Evolutionary conservation across 352 stramenopile species (phyloP), one percentile per base, ranked within the genome.

Genomic region (Peronospora farinosa): DNA sequence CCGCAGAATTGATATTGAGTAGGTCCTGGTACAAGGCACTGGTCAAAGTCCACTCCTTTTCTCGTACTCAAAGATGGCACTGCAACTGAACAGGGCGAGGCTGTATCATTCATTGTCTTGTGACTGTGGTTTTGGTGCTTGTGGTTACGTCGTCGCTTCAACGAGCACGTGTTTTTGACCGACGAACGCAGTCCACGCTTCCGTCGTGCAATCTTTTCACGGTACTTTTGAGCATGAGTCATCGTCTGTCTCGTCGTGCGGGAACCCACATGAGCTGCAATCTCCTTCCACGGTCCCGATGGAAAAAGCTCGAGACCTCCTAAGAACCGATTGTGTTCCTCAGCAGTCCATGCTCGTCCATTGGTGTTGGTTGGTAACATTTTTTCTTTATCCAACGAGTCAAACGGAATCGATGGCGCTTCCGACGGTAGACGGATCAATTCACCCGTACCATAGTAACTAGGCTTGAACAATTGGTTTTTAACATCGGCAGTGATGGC

Each of bases 251-350:
- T 48, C 3, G 88, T 79, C 1, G 75, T 85, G 35, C 75, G 67
- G 0, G 72, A 81, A 23, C 69, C 60, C 10, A 85, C 65, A 28
- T 81, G 45, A 1, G 63, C 66, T 11, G 78, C 72, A 35, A 86
- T 80, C 23, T 72, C 63, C 37, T 84, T 85, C 74, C 72, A 88
- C 15, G 77, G 74, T 2, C 74, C 72, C 2, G 61, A 72, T 23
- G 75, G 75, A 55, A 74, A 86, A n/a, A 75, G 49, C 46, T 86
- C 72, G 37, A 84, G 67, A 0, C 70, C 74, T 42, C 72, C 52
- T 3, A 86, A 51, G 55, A 86, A 86, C 2, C 72, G 72, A 25
- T 83, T 61, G 60, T 86, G 76, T 49, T 84, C 73, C 6, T 75
- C 64, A 0, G 50, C 49, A 4, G 64, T 73, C 70, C 70, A 74